Evolutionary conservation across 768 basidiomycete species (phyloP).

Genomic region (Neoboletus brunneissimus): DNA sequence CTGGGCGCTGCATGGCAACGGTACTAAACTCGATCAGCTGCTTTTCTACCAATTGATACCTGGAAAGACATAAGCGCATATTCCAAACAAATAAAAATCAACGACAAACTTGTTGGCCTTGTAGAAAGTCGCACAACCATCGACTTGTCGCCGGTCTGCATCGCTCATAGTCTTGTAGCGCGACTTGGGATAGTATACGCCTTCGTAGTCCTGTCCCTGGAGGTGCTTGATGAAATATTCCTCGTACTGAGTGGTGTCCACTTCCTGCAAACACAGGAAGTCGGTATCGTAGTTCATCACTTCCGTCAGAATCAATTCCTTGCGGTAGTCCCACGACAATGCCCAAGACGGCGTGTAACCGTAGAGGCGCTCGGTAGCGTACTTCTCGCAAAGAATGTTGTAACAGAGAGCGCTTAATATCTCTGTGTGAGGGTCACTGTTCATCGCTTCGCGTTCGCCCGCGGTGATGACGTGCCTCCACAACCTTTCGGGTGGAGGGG

Average conservation of each 20-base stretch:
- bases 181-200: constrained; percentile 88
- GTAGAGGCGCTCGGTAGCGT: constrained; percentile 85
- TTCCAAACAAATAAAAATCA: constrained; percentile 1
- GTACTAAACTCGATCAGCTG: constrained; percentile 92
- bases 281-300: constrained; percentile 79
- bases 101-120: constrained; percentile 76
- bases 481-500: constrained; percentile 73
- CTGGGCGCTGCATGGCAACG: constrained; percentile 87
- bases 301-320: constrained; percentile 83
- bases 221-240: constrained; percentile 83
- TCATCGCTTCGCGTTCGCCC: constrained; percentile 56
- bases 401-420: constrained; percentile 81
- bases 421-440: constrained; percentile 67
- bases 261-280: constrained; percentile 93
- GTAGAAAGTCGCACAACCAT: constrained; percentile 97
- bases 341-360: constrained; percentile 98
- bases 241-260: constrained; percentile 89
- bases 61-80: constrained; percentile 31
- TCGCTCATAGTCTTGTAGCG: constrained; percentile 92
- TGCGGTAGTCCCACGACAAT: constrained; percentile 91
- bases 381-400: constrained; percentile 93
- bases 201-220: constrained; percentile 77
- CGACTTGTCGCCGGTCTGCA: constrained; percentile 81
- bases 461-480: constrained; percentile 67
- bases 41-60: constrained; percentile 91